Evolutionary conservation across 768 basidiomycete species (phyloP).

Genomic region (Galerina marginata): DNA sequence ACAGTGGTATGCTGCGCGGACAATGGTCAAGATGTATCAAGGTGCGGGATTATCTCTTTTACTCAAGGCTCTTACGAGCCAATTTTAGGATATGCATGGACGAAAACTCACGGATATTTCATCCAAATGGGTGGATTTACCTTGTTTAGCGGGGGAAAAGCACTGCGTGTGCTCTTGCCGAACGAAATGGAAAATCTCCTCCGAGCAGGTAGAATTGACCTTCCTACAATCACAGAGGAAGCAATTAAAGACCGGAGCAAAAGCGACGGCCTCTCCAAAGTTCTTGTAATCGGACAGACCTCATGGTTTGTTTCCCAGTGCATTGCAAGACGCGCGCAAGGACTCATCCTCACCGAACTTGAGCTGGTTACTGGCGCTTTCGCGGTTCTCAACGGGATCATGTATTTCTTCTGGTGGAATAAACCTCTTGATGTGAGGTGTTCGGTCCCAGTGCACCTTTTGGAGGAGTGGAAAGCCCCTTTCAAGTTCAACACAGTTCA

Average conservation of each 20-base stretch:
- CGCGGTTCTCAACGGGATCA: constrained; percentile 30
- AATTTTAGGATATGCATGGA: background rate
- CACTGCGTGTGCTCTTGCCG: background rate
- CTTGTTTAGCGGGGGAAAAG: background rate
- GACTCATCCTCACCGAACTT: constrained; percentile 34
- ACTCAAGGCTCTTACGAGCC: too few species aligned
- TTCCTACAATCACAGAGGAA: constrained; percentile 8
- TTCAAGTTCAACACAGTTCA: too few species aligned
- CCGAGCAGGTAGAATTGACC: background rate
- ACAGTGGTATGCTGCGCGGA: background rate
- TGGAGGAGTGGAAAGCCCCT: too few species aligned
- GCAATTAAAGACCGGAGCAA: constrained; percentile 20
- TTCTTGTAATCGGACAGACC: constrained; percentile 32
- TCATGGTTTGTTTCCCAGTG: constrained; percentile 37
- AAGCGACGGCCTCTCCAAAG: constrained; percentile 35
- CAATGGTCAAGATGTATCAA: background rate
- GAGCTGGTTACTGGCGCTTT: constrained; percentile 39
- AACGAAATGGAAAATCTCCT: constrained; percentile 15
- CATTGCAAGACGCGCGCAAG: constrained; percentile 21
- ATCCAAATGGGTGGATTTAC: constrained; percentile 21
- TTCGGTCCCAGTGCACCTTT: too few species aligned
- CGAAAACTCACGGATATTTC: constrained; percentile 14
- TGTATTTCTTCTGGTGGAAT: constrained; percentile 16
- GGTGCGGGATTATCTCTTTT: background rate
- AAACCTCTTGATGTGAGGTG: too few species aligned